phyloP scores from a whole-genome alignment of 2,329 filamentous ascomycete species.

The Sarocladium kiliense region DNA sequence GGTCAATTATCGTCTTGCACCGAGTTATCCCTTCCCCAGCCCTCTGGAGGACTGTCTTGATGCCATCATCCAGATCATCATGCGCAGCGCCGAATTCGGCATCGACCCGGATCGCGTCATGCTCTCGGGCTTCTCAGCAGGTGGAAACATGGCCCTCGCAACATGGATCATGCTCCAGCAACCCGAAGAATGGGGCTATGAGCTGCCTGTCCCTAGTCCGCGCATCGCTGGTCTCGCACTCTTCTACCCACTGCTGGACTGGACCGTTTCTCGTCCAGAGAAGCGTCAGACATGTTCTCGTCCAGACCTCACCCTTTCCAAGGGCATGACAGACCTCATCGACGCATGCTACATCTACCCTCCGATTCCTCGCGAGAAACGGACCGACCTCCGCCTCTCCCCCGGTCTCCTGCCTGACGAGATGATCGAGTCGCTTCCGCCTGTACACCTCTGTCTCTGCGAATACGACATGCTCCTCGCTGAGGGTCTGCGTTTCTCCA shows the following conservation, averaged over 20 bases:
- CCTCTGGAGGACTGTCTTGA: slow-evolving; percentile 62
- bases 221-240: slow-evolving; percentile 47
- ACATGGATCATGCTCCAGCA: slow-evolving; percentile 41
- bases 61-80: slow-evolving; percentile 55
- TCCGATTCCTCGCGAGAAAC: slow-evolving; percentile 36
- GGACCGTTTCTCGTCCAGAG: slow-evolving; percentile 49
- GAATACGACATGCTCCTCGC: slow-evolving; percentile 61
- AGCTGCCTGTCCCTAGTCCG: slow-evolving; percentile 31
- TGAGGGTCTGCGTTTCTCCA: slow-evolving; percentile 56
- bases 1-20: slow-evolving; percentile 64
- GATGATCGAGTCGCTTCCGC: slow-evolving; percentile 45
- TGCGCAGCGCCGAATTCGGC: slow-evolving; percentile 49
- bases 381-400: slow-evolving; percentile 50
- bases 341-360: slow-evolving; percentile 58
- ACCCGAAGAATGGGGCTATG: slow-evolving; percentile 34
- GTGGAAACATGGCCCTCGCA: slow-evolving; percentile 50
- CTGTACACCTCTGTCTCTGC: slow-evolving; percentile 55
- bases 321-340: slow-evolving; percentile 55
- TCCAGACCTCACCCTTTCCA: slow-evolving; percentile 54
- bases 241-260: slow-evolving; percentile 61
- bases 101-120: slow-evolving; percentile 52
- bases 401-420: slow-evolving; percentile 51
- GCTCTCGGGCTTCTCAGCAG: slow-evolving; percentile 60
- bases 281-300: slow-evolving; percentile 49
- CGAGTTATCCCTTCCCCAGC: slow-evolving; percentile 58